These are phyloP conservation scores for Flaveria ramosissima DNA, from an alignment of 129 eudicot genomes.

Conservation along the genomic window DNA sequence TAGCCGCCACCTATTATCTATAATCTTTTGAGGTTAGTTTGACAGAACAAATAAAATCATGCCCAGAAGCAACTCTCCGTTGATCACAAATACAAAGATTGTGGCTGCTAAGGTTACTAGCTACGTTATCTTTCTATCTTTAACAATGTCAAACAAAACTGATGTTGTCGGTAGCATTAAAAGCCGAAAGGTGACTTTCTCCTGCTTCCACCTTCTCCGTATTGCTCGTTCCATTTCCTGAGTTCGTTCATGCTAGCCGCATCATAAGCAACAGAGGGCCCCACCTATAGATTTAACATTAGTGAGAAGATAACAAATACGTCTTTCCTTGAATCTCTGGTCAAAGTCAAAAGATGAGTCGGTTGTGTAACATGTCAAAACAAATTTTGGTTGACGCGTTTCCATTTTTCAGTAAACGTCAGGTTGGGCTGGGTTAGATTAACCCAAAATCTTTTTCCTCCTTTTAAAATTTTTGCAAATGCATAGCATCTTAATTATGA, in stretches of 20 bases:
- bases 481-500: not conserved
- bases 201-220: slow-evolving; percentile 98
- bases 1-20: slow-evolving; percentile 24
- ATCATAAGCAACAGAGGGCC: slow-evolving; percentile 89
- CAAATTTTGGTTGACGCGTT: not conserved
- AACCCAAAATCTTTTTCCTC: not conserved
- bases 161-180: slow-evolving; percentile 26
- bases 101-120: slow-evolving; percentile 20
- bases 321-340: not conserved
- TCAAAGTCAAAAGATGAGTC: not conserved
- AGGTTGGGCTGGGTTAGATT: not conserved
- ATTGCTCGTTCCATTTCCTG: slow-evolving; percentile 96
- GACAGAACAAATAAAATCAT: slow-evolving; percentile 21
- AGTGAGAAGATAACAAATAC: not conserved
- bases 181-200: slow-evolving; percentile 85
- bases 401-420: not conserved
- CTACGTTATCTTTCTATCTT: slow-evolving; percentile 33
- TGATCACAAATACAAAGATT: slow-evolving; percentile 25
- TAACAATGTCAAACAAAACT: slow-evolving; percentile 23
- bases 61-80: slow-evolving; percentile 17
- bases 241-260: slow-evolving; percentile 95
- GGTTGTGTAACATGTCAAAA: not conserved
- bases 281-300: slow-evolving; percentile 53
- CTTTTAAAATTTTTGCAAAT: not conserved
- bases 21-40: slow-evolving; percentile 18